These are phyloP conservation scores for Yarrowia divulgata DNA, from an alignment of 805 yeast genomes.

Conservation along the genomic window DNA sequence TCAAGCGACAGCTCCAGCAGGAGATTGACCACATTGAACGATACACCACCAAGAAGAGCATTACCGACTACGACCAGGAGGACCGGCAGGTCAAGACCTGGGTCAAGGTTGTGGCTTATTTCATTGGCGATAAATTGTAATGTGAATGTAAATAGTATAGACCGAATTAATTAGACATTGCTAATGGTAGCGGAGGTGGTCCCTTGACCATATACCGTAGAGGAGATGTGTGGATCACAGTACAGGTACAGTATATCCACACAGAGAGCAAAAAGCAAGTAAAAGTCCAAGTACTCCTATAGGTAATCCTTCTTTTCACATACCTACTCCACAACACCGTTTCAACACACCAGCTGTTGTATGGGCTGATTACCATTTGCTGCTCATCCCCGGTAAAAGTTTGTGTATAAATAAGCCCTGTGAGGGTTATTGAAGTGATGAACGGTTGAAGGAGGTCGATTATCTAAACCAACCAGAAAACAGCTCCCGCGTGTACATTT, in stretches of 20 bases:
- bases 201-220: background rate
- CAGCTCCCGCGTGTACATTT: too few species aligned
- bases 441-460: too few species aligned
- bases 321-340: too few species aligned
- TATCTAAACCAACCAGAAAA: too few species aligned
- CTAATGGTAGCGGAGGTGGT: background rate
- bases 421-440: background rate
- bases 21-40: conserved; percentile 70
- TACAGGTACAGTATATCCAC: too few species aligned
- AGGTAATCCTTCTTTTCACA: too few species aligned
- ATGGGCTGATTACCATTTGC: background rate
- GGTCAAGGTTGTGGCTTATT: conserved; percentile 46
- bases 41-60: conserved; percentile 60
- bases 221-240: too few species aligned
- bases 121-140: conserved; percentile 48
- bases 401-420: background rate
- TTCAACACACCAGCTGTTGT: too few species aligned
- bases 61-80: conserved; percentile 67
- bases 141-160: conserved; percentile 11
- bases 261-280: too few species aligned
- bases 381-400: conserved; percentile 4
- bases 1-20: conserved; percentile 62
- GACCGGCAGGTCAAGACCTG: conserved; percentile 64
- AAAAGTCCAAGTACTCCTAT: too few species aligned
- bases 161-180: background rate